These are phyloP conservation scores for Gossypium arboreum DNA, from an alignment of 345 rosid genomes.

Conservation along the genomic window DNA sequence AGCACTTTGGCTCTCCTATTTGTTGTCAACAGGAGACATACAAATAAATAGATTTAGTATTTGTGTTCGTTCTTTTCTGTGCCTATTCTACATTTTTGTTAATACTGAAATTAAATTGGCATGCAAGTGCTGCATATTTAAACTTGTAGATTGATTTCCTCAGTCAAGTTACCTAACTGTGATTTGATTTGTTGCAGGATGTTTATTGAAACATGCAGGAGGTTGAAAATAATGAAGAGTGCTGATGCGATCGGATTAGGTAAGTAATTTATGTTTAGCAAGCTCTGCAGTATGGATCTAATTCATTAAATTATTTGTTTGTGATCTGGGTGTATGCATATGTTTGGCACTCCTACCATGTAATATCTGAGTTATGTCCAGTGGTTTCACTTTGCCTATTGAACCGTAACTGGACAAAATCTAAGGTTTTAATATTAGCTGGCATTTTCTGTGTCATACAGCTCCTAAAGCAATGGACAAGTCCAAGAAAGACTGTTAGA, in stretches of 20 bases:
- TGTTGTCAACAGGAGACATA: background rate
- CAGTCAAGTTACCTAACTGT: background rate
- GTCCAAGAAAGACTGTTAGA: conserved; percentile 40
- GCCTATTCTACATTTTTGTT: background rate
- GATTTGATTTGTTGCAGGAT: conserved; percentile 42
- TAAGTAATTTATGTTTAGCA: conserved; percentile 17
- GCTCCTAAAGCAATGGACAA: conserved; percentile 65
- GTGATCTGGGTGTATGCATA: background rate
- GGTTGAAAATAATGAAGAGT: conserved; percentile 88
- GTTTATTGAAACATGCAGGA: conserved; percentile 78
- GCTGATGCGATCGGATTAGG: conserved; percentile 94
- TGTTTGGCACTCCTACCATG: background rate
- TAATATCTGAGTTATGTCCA: background rate
- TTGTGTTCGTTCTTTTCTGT: background rate
- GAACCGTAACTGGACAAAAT: background rate
- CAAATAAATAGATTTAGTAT: background rate
- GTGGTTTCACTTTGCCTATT: no score
- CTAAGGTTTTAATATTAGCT: background rate
- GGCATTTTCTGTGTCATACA: conserved; percentile 18
- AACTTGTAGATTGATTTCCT: background rate
- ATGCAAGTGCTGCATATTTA: background rate
- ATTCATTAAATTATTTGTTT: background rate
- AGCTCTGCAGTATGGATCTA: background rate
- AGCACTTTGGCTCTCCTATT: background rate
- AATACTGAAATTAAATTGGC: background rate